phyloP scores from a whole-genome alignment of 257 asterid species.

The Perilla frutescens region DNA sequence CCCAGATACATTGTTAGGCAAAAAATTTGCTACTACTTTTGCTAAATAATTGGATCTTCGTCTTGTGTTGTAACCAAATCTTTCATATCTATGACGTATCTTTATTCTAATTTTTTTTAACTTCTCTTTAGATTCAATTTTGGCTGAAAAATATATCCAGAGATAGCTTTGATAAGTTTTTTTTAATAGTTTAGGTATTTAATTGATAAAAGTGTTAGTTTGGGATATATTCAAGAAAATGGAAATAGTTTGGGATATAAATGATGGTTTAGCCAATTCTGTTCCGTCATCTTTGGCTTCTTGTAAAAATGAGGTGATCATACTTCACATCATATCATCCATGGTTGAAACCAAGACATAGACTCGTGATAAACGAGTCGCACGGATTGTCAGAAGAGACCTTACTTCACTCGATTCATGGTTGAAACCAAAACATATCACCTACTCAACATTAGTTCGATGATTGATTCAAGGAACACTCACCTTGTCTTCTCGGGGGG shows the following conservation, averaged over 20 bases:
- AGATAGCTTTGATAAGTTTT: too few relatives aligned
- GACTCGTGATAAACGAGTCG: not conserved
- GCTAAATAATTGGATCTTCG: too few relatives aligned
- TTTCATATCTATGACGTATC: too few relatives aligned
- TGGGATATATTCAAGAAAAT: too few relatives aligned
- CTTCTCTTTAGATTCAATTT: too few relatives aligned
- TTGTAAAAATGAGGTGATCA: not conserved
- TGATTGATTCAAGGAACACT: slow-evolving; percentile 13
- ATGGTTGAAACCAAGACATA: not conserved
- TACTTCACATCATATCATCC: not conserved
- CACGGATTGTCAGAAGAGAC: not conserved
- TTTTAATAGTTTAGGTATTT: too few relatives aligned
- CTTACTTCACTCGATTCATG: not conserved
- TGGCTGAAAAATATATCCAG: too few relatives aligned
- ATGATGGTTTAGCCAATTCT: not conserved
- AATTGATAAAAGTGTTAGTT: too few relatives aligned
- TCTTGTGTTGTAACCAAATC: too few relatives aligned
- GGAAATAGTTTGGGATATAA: too few relatives aligned
- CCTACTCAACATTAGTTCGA: not conserved
- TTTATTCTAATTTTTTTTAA: not conserved
- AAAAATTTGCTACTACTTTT: too few relatives aligned
- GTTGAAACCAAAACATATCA: not conserved
- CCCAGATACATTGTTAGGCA: too few relatives aligned
- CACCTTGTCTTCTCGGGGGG: slow-evolving; percentile 41
- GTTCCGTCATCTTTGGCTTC: not conserved